Evolutionary conservation across 257 asterid genomes (phyloP).

Genomic region (Buddleja alternifolia): DNA sequence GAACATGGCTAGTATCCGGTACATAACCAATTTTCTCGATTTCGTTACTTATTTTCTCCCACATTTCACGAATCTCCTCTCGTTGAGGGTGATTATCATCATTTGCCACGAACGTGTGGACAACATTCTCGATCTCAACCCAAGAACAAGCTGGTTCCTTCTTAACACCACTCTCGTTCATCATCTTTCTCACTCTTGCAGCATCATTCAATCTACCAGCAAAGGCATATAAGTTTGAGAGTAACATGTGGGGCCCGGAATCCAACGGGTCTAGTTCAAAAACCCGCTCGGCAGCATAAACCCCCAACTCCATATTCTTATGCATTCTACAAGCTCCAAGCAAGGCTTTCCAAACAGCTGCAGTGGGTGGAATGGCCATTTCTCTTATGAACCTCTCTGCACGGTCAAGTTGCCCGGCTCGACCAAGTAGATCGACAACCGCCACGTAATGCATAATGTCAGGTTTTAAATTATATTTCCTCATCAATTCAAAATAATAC

Average conservation of each 20-base stretch:
- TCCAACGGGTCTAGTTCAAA: conserved; percentile 82
- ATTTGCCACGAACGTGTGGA: conserved; percentile 75
- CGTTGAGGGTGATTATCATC: conserved; percentile 74
- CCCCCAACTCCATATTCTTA: conserved; percentile 68
- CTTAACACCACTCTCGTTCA: conserved; percentile 74
- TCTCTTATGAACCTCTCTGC: conserved; percentile 65
- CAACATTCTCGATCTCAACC: conserved; percentile 75
- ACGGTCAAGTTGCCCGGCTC: conserved; percentile 67
- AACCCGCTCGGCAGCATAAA: conserved; percentile 75
- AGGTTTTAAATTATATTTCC: conserved; percentile 48
- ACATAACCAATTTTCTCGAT: conserved; percentile 67
- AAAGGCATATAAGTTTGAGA: conserved; percentile 73
- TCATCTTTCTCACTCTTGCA: conserved; percentile 73
- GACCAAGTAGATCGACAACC: conserved; percentile 70
- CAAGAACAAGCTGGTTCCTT: conserved; percentile 94
- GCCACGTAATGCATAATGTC: conserved; percentile 69
- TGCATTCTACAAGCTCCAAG: conserved; percentile 92
- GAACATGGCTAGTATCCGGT: conserved; percentile 75
- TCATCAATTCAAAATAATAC: conserved; percentile 70
- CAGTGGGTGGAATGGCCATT: conserved; percentile 65
- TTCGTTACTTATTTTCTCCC: conserved; percentile 69
- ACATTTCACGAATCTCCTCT: conserved; percentile 53
- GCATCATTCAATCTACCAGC: conserved; percentile 72
- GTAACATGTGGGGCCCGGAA: conserved; percentile 80
- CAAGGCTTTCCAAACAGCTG: conserved; percentile 78